Base-by-base conservation (phyloP, 1,284 basidiomycete genomes). In the Lignosus rhinocerotis region DNA sequence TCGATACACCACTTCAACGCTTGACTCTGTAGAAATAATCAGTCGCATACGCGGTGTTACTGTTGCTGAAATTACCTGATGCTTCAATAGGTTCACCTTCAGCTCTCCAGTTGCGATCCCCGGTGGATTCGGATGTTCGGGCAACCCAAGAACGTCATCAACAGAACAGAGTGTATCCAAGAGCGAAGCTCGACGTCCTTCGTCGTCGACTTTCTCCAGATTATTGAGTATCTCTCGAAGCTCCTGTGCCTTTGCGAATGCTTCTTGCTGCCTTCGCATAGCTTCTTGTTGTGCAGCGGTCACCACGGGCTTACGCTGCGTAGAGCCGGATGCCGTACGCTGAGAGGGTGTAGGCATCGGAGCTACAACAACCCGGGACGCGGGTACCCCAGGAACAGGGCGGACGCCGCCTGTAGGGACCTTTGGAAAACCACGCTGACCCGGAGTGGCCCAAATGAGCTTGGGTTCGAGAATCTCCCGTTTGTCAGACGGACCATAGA, bases 1-100 rank as follows among this genome's bases (percentile, higher is more conserved):
- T 85, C 80, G 19, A 93, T 77, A 67, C 91, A 92, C 93, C 93
- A 94, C 67, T 87, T 80, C 44, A 90, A 71, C 0, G 82, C 88
- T 81, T 92, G 88, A 60, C 77, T 85, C 90, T 92, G 58, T 17
- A 48, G 11, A 41, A 3, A 45, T 46, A 43, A 65, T 46, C 9
- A 50, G n/a, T 38, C 50, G 19, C 46, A 53, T n/a, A 63, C 44
- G 38, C 16, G 42, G 58, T 48, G 25, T 36, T 42, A 50, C 41
- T 65, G 50, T 51, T 38, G 12, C 4, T 8, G 21, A 1, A 59
- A 72, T 41, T 55, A 87, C 90, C 78, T 94, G 93, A 69, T 94
- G 92, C 63, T 84, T 90, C 19, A 94, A 70, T 36, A 94, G 75
- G 67, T 94, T 80, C 10, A 91, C 88, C 16, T 76, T 76, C 45